Base-by-base conservation (phyloP, 495 filamentous ascomycete genomes). In the Tuber melanosporum region DNA sequence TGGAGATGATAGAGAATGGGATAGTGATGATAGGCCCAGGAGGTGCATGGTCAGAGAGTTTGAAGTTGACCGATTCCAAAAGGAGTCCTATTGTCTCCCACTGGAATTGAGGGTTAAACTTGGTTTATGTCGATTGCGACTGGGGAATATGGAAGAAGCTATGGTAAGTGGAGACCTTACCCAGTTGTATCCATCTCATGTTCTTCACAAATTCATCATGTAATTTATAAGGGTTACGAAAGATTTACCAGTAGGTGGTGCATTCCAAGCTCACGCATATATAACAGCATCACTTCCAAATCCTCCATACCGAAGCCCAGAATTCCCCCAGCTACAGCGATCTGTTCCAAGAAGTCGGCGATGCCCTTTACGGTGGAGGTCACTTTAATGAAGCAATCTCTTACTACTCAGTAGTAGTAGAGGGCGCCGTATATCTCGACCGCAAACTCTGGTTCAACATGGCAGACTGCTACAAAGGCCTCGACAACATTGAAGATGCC, bases 1-100 rank as follows among this genome's bases (percentile, higher is more conserved):
- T 12, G 87, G 89, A 10, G 94, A 98, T 82, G 95, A 99, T 84
- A 88, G 94, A 75, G 95, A 99, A 86, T 99, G 93, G 92, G 95
- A 99, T 82, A 79, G 88, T 5, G 88, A 90, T 43, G 89, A 94
- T 85, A 86, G 87, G 3, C 90, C 92, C 45, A 88, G 94, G 57
- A 86, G 90, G 57, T 85, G 87, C 41, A 87, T 87, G 57, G 83
- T 85, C 41, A 77, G 85, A 1, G 88, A 88, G 9, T 92, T 89
- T 81, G 80, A 86, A n/a, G 86, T 87, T 26, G 86, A 85, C 32
- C 82, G 84, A 73, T 91, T 89, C 84, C 87, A 88, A 1, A 81
- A 81, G 19, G 87, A 88, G 39, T 85, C 87, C 0, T 98, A 97
- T 81, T 93, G 93, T 4, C 87, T 99, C 20, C 95, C 95, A 0